Evolutionary conservation across 371 early-diverging fungal genomes (phyloP), one percentile per base, ranked within the genome.

Genomic region (Batrachochytrium dendrobatidis): DNA sequence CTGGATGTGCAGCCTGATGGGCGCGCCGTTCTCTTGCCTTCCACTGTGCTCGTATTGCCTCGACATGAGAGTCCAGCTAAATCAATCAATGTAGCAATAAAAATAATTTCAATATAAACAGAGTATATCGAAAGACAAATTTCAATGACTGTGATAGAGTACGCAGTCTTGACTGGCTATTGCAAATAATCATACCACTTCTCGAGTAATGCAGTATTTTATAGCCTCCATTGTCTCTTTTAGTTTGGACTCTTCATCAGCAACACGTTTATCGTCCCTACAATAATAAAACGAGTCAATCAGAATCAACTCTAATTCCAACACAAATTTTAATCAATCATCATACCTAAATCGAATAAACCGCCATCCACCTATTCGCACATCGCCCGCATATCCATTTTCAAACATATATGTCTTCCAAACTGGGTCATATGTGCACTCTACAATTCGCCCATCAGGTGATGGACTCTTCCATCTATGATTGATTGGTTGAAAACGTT

Each of bases 401-500:
- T 69, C 69, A 48, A 51, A 63, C 6, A 66, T 43, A 28, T 49
- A 30, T 20, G 68, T 70, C 30, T 46, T 53, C 71, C 72, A 72
- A 1, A 53, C 28, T 10, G 59, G 56, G 56, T 75, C 76, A 59
- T 65, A 75, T n/a, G 61, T 48, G 34, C 64, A 75, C 33, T 75
- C 76, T 3, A 55, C 67, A 35, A 75, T 68, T 33, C 79, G 76
- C 20, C 84, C 85, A 62, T 86, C 82, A 15, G 89, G 86, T 17
- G 82, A 72, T 31, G 73, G 57, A 15, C 53, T 67, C 53, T 76
- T 77, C 89, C 89, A 89, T 50, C 86, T 85, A 65, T 25, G 30
- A 26, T 26, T 26, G 29, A 44, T 29, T 45, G 3, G 30, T 33
- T n/a, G 26, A 4, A 6, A 35, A 43, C 34, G 22, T 1, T 5